Evolutionary conservation across 768 basidiomycete species (phyloP), one percentile per base, ranked within the genome.

Genomic region (Lentinula aciculospora): DNA sequence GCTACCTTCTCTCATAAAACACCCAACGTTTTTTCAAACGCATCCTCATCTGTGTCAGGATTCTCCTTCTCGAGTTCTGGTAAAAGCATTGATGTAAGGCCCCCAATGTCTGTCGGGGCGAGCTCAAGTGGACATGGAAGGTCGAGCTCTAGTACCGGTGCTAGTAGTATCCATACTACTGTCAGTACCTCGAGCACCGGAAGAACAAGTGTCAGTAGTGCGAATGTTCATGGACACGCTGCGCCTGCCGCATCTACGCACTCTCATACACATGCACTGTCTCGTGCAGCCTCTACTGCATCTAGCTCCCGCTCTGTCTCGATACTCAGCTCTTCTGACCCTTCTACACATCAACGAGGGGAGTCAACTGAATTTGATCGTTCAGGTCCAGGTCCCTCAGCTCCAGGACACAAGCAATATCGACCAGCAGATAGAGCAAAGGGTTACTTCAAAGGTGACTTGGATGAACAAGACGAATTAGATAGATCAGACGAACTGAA

Each of bases 31-130:
- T 12, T 34, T 27, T 36, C 19, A 19, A 25, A 36, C 21, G 36
- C 62, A 64, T 21, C 60, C 63, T 23, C 75, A 72, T 59, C 64
- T 81, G 29, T 70, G 73, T 29, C 73, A 74, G 59, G 80, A 78
- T 63, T 69, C 74, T 10, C 68, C 68, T 15, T 79, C 80, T 58
- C 71, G n/a, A 32, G n/a, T 12, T 31, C 49, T n/a, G 29, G 49
- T 4, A 53, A 23, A 40, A 25, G 51, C 19, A 27, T 53, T 12
- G 17, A 50, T 17, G 10, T 5, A 27, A 21, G 23, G 10, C 51
- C 51, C 3, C 28, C 51, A 23, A 37, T 53, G 51, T 37, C 51
- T 23, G 28, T 10, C 25, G 36, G 9, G 8, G 36, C 6, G 12
- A 17, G 34, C 32, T 25, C 15, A 9, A 12, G 8, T 37, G 51